Evolutionary conservation across 2,329 filamentous ascomycete genomes (phyloP).

Genomic region (Aspergillus ochraceus): DNA sequence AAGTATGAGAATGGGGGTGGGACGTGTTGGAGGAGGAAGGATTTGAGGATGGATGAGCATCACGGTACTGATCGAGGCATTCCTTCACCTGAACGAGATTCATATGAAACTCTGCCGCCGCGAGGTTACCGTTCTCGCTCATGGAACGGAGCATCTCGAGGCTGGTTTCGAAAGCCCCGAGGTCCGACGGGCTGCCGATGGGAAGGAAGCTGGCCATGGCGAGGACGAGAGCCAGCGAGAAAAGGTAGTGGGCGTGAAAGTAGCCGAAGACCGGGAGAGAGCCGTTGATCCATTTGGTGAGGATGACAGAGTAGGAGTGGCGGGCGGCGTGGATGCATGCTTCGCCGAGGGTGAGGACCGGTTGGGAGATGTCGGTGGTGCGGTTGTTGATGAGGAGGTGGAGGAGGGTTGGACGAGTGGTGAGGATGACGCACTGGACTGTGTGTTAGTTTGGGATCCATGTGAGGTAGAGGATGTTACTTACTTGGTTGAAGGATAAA

Average conservation of each 20-base stretch:
- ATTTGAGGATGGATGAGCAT: background rate
- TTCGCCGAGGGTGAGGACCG: constrained; percentile 37
- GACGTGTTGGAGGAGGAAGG: background rate
- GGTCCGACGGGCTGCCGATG: constrained; percentile 31
- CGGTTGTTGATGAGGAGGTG: constrained; percentile 35
- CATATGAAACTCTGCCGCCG: constrained; percentile 35
- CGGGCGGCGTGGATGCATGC: constrained; percentile 41
- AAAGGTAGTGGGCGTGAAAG: constrained; percentile 43
- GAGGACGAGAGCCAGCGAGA: constrained; percentile 39
- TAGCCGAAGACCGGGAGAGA: constrained; percentile 41
- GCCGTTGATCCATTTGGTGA: constrained; percentile 40
- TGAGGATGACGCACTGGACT: constrained; percentile 38
- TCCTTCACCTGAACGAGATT: constrained; percentile 35
- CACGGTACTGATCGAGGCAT: constrained; percentile 27
- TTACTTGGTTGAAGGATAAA: constrained; percentile 38
- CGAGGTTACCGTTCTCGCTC: constrained; percentile 38
- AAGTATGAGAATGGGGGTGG: background rate
- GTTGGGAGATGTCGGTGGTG: constrained; percentile 29
- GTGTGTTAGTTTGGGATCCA: background rate
- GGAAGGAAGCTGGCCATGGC: constrained; percentile 39
- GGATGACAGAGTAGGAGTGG: constrained; percentile 38
- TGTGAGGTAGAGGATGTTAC: background rate
- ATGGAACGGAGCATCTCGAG: constrained; percentile 33
- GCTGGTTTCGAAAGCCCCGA: constrained; percentile 33
- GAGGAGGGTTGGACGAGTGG: constrained; percentile 40